phyloP scores from a whole-genome alignment of 176 grass and related monocot genomes.

The Triticum timopheevii region DNA sequence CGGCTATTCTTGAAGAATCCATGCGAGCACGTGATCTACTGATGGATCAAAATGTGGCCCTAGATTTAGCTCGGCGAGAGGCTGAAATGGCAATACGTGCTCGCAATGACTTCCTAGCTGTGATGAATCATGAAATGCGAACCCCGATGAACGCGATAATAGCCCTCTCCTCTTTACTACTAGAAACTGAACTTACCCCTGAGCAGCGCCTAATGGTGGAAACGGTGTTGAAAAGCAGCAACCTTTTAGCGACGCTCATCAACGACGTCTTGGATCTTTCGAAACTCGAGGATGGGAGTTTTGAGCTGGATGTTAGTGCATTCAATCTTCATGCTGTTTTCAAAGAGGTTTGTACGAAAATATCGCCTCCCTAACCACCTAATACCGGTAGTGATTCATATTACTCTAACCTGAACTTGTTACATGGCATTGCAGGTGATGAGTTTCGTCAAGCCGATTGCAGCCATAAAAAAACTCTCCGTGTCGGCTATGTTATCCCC shows the following conservation, averaged over 20 bases:
- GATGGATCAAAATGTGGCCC: conserved; percentile 9
- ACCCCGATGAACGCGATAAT: conserved; percentile 16
- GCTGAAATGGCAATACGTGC: conserved; percentile 16
- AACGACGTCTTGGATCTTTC: conserved; percentile 15
- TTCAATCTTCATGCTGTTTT: conserved; percentile 18
- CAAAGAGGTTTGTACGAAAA: neutral
- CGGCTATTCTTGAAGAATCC: conserved; percentile 11
- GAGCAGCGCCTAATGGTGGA: conserved; percentile 21
- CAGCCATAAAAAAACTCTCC: conserved; percentile 5
- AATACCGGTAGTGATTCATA: conserved; percentile 5
- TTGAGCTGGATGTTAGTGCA: neutral
- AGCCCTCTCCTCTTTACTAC: neutral
- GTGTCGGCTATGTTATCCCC: conserved; percentile 47
- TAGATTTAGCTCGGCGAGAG: neutral
- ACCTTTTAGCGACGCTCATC: conserved; percentile 8
- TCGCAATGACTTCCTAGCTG: conserved; percentile 17
- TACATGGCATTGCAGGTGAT: conserved; percentile 22
- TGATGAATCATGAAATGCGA: conserved; percentile 19
- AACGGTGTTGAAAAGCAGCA: neutral
- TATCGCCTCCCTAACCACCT: neutral
- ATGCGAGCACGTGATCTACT: conserved; percentile 16
- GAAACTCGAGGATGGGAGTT: neutral
- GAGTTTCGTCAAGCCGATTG: conserved; percentile 19
- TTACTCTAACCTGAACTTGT: conserved; percentile 26
- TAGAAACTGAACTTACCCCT: conserved; percentile 11